Percentiles rank a stretch among this genome's conserved stretches.
Conservation (phyloP, 331 rosid genomes). For the Cydonia oblonga region DNA sequence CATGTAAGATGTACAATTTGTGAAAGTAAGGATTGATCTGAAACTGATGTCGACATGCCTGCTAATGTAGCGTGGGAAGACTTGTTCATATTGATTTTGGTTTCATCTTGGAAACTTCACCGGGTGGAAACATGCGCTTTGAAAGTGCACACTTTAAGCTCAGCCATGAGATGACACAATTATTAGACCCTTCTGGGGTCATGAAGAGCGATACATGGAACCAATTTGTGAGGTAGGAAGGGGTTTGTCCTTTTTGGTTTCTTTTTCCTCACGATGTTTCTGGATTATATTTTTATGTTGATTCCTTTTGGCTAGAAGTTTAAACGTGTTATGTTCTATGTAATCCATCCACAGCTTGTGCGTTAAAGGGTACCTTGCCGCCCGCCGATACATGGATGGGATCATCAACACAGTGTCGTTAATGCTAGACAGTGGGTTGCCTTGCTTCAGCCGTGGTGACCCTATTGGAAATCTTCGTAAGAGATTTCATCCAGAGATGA, state of each 20-base stretch:
- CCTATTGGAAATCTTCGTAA: conserved; percentile 87
- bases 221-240: conserved; percentile 62
- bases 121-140: conserved; percentile 91
- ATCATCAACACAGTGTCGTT: conserved; percentile 56
- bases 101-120: conserved; percentile 88
- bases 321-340: neutral
- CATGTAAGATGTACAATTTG: neutral
- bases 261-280: neutral
- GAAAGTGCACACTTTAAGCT: conserved; percentile 95
- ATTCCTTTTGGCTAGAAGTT: neutral
- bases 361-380: conserved; percentile 86
- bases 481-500: conserved; percentile 97
- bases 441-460: conserved; percentile 93
- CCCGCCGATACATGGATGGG: conserved; percentile 77
- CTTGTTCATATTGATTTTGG: conserved; percentile 92
- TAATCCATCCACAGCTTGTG: conserved; percentile 43
- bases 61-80: conserved; percentile 66
- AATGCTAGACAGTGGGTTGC: conserved; percentile 86
- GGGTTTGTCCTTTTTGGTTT: neutral
- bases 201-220: conserved; percentile 96
- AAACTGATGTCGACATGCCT: conserved; percentile 13
- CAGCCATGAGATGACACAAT: conserved; percentile 95
- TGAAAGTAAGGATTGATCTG: neutral
- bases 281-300: neutral
- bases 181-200: conserved; percentile 77